Base-by-base conservation (phyloP, 345 rosid species). In the Toxicodendron radicans region DNA sequence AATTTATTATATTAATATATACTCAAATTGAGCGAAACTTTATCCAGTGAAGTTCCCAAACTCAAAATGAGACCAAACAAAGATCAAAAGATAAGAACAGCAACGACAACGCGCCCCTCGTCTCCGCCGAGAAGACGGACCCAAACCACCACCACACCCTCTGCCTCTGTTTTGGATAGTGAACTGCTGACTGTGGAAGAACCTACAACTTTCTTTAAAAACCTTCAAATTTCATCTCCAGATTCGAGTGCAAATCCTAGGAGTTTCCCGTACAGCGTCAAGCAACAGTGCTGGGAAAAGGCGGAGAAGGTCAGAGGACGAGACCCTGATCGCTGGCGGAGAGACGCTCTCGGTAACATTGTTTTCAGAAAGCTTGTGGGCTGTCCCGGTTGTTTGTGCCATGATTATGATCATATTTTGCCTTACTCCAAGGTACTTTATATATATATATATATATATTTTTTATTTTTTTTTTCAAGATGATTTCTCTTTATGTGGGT, bases 241-340 rank as follows among this genome's bases (percentile, higher is more conserved):
- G 88, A 84, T 80, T 73, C 88, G 2, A 72, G 11, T 60, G 21
- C 84, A 14, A 90, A 92, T 57, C 97, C 96, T 13, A 84, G 99
- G 78, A 91, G 93, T 72, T 95, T 95, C 66, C 94, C 97, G 33
- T 80, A 91, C 84, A 82, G 79, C 58, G 97, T 92, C 85, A 92
- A 91, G 85, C 97, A 91, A 80, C 95, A 91, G 81, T 95, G 99
- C 82, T 95, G 98, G 98, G 94, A 89, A 18, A 92, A 95, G 77
- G 95, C 99, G 0, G 98, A 95, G 83, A 91, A 82, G 86, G 83
- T 95, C 46, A 90, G 81, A 75, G 97, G 98, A 9, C 84, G 99
- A 10, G 91, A 92, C 86, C 89, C 97, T 7, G 90, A 83, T 62
- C 86, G 97, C 21, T 95, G 99, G 99, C 81, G 99, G 13, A 83